Conservation (phyloP, 352 stramenopile genomes). For the Globisporangium nagaii region DNA sequence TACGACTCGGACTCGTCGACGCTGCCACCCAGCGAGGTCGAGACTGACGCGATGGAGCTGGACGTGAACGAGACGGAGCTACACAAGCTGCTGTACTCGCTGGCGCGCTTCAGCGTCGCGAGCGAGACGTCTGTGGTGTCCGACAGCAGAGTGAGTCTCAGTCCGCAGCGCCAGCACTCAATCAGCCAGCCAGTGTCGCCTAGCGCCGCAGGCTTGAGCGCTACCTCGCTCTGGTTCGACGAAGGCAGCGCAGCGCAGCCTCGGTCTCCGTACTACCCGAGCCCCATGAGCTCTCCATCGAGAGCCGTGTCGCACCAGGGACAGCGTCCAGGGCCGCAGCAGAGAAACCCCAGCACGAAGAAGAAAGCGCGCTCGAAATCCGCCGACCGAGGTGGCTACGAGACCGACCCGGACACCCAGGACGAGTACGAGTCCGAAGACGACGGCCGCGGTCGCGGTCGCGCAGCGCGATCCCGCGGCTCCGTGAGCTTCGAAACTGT, state of each 20-base stretch:
- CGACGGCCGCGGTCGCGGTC: neutral
- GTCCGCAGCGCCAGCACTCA: slow-evolving; percentile 1
- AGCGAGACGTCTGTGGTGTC: slow-evolving; percentile 19
- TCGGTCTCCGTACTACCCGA: neutral
- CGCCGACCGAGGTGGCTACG: slow-evolving; percentile 6
- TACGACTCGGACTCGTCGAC: slow-evolving; percentile 40
- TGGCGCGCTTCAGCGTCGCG: slow-evolving; percentile 45
- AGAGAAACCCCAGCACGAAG: neutral
- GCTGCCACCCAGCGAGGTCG: slow-evolving; percentile 12
- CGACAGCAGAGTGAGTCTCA: slow-evolving; percentile 2
- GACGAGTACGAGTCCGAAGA: neutral
- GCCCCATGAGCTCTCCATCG: neutral
- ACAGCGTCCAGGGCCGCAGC: neutral
- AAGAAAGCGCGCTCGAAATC: slow-evolving; percentile 10
- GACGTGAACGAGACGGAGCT: slow-evolving; percentile 35
- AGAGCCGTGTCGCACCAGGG: neutral
- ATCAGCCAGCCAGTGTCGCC: neutral
- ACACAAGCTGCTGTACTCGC: slow-evolving; percentile 60
- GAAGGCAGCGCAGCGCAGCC: neutral
- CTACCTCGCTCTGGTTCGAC: slow-evolving; percentile 3
- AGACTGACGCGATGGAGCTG: slow-evolving; percentile 10
- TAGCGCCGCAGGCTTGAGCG: neutral
- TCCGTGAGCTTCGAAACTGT: slow-evolving; percentile 53
- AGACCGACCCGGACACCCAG: slow-evolving; percentile 4
- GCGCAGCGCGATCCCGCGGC: slow-evolving; percentile 16